Base-by-base conservation (phyloP, 352 stramenopile genomes). In the Phytophthora colocasiae region DNA sequence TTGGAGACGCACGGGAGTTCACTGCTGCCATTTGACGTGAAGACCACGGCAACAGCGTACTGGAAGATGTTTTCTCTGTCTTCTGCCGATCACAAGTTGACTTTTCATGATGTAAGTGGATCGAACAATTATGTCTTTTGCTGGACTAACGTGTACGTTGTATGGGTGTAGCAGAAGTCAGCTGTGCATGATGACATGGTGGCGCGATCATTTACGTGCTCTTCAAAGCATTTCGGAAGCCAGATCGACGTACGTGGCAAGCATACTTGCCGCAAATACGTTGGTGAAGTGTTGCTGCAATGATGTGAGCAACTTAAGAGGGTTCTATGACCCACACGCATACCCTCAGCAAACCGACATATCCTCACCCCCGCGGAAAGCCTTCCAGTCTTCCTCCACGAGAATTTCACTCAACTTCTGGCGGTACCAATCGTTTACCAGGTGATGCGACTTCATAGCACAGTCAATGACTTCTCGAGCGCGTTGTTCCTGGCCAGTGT, bases 381-480 rank as follows among this genome's bases (percentile, higher is more conserved):
- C 22, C 17, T 61, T 72, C 64, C 50, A 72, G 32, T 72, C 64
- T 54, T 72, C 64, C 36, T 68, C 64, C 11, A 68, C 49, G n/a
- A 72, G 29, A 52, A 59, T 47, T 17, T 72, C 64, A 34, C 64
- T 58, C 9, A 72, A n/a, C 15, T 19, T 68, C 26, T 58, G 64
- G 11, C 44, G 50, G 31, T 56, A 72, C 64, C 57, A 72, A 24
- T 67, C 49, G 17, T 55, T 58, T 41, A 41, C 31, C 49, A 55
- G 24, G 34, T 54, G 22, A 12, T 63, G 58, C 7, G 29, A 68
- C 29, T 46, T 63, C 6, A 32, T 27, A 6, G 45, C 51, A 31
- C 48, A 66, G 14, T 66, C 47, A 39, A 71, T 61, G 9, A 59
- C 49, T 24, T 66, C 56, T 1, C 48, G 63, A 1, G 63, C 56